A percentile compares a stretch with the other conserved stretches of the same genome.
These are phyloP conservation scores for Schizosaccharomyces pombe DNA, from an alignment of 805 yeast species.

Conservation along the genomic window DNA sequence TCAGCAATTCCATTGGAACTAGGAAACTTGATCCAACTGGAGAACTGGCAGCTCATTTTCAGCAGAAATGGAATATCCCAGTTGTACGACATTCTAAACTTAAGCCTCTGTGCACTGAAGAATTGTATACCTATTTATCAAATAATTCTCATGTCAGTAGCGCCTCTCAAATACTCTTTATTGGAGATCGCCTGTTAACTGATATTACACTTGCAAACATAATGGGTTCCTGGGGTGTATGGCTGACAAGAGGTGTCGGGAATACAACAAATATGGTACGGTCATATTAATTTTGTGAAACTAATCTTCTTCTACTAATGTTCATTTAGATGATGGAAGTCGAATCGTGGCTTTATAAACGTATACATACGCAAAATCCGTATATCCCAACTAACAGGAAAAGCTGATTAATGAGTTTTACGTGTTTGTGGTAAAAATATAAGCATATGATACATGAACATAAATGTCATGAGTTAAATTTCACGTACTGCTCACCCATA, in stretches of 20 bases:
- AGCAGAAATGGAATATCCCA: neutral
- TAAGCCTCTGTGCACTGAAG: neutral
- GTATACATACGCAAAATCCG: too few species aligned
- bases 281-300: too few species aligned
- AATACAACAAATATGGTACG: too few species aligned
- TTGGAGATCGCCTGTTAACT: constrained; percentile 81
- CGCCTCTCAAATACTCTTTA: constrained; percentile 50
- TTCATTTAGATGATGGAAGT: too few species aligned
- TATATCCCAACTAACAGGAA: too few species aligned
- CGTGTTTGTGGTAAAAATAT: too few species aligned
- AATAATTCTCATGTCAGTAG: neutral
- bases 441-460: too few species aligned
- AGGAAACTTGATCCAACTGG: neutral
- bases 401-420: too few species aligned
- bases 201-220: constrained; percentile 83
- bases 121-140: neutral
- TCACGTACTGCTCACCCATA: too few species aligned
- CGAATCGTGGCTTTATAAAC: too few species aligned
- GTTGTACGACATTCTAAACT: neutral
- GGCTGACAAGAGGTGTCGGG: constrained; percentile 76
- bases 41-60: neutral
- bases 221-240: constrained; percentile 70
- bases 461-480: too few species aligned
- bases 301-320: too few species aligned
- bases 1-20: neutral